Conservation (phyloP, 441 rosid genomes). For the Mallotus japonicus region DNA sequence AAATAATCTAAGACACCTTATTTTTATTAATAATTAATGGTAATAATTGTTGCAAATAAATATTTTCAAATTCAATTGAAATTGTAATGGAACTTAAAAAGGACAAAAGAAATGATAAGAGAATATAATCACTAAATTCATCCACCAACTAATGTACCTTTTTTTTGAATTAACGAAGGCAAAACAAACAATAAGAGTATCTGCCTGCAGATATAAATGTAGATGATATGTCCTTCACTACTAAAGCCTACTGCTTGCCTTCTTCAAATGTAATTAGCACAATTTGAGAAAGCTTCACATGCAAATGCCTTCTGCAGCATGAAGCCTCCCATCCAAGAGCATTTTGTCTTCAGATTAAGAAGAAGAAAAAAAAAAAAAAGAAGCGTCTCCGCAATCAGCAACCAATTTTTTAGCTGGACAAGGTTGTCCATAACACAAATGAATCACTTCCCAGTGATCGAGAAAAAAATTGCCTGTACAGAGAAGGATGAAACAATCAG, state of each 20-base stretch:
- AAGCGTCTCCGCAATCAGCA: conserved; percentile 32
- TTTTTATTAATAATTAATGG: no score
- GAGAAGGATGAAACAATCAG: conserved; percentile 37
- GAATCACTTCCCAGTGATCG: conserved; percentile 37
- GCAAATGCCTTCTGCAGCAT: conserved; percentile 15
- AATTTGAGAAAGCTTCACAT: conserved; percentile 17
- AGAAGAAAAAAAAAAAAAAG: conserved; percentile 1
- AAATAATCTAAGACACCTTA: no score
- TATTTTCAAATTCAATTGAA: no score
- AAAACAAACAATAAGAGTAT: conserved; percentile 24
- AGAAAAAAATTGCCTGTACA: conserved; percentile 44
- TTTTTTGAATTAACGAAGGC: conserved; percentile 33
- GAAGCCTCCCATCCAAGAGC: conserved; percentile 7
- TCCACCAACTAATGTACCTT: conserved; percentile 27
- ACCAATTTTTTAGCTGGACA: conserved; percentile 37
- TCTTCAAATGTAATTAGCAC: conserved; percentile 19
- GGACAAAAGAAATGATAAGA: not conserved
- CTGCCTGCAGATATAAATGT: conserved; percentile 13
- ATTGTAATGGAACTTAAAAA: not conserved
- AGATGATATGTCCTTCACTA: conserved; percentile 16
- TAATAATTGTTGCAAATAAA: no score
- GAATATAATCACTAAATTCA: conserved; percentile 15
- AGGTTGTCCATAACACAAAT: conserved; percentile 32
- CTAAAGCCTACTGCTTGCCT: conserved; percentile 12
- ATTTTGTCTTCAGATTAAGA: not conserved